Evolutionary conservation across 140 eudicot species (phyloP).

Genomic region (Stevia rebaudiana): DNA sequence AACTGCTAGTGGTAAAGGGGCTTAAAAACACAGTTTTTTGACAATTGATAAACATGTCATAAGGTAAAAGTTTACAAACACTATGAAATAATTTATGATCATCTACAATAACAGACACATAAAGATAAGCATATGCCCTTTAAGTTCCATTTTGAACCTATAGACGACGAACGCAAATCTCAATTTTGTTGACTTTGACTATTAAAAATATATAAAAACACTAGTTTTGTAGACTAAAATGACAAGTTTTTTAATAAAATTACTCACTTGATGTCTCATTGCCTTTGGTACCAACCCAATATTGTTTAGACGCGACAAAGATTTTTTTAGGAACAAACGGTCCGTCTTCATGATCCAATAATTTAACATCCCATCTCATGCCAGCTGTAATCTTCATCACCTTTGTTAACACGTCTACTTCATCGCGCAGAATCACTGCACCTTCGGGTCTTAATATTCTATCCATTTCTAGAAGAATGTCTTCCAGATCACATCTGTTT

Average conservation of each 20-base stretch:
- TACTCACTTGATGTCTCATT: conserved; percentile 46
- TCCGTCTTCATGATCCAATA: conserved; percentile 87
- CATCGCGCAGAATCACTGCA: conserved; percentile 61
- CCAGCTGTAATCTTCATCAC: conserved; percentile 67
- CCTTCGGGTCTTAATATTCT: conserved; percentile 92
- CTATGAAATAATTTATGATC: conserved; percentile 23
- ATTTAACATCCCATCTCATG: conserved; percentile 79
- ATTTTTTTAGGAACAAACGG: conserved; percentile 88
- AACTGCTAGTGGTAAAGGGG: neutral
- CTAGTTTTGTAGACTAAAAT: conserved; percentile 7
- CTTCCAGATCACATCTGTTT: conserved; percentile 73
- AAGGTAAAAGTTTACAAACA: conserved; percentile 3
- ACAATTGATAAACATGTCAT: neutral
- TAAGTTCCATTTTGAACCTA: conserved; percentile 14
- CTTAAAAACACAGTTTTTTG: neutral
- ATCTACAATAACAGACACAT: conserved; percentile 24
- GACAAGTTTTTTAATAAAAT: conserved; percentile 2
- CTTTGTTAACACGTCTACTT: conserved; percentile 64
- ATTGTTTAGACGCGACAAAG: conserved; percentile 63
- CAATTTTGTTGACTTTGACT: conserved; percentile 16
- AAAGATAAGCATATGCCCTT: conserved; percentile 12
- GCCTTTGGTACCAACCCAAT: conserved; percentile 57
- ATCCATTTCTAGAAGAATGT: conserved; percentile 88
- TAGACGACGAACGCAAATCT: conserved; percentile 23
- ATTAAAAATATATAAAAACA: conserved; percentile 13